Base-by-base conservation (phyloP, 2,329 filamentous ascomycete genomes). In the Pyrenophora teres region DNA sequence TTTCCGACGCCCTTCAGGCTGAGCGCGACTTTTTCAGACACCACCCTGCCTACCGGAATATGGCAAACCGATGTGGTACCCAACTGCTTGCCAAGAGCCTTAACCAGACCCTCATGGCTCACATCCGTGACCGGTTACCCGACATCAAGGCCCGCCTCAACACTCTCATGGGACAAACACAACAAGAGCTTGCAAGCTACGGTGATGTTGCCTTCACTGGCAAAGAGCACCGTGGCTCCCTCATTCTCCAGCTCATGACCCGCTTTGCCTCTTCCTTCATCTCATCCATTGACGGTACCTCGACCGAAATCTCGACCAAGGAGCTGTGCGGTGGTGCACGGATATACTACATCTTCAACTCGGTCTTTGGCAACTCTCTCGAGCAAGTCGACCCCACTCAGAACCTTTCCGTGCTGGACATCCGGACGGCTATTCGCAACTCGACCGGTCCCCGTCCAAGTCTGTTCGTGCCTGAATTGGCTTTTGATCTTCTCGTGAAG, bases 301-400 rank as follows among this genome's bases (percentile, higher is more conserved):
- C 93, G 4, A 96, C 92, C 12, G 93, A 99, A 71, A 99, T 99
- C 56, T 97, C 94, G 15, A 99, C 94, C 32, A 97, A 99, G 76
- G 94, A 97, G 76, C 85, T 97, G 9, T 96, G 92, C 67, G 92
- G 92, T 69, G 92, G 92, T 70, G 92, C 92, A 40, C 86, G 93
- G 53, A 97, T 97, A 69, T 97, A 97, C 78, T 97, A 97, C 77
- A 97, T 97, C 63, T 97, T 97, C 82, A 97, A 97, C 78, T 96
- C 92, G 4, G 93, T 97, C 37, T 99, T 97, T 74, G 94, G 94
- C 52, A 97, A 93, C 75, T 95, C 93, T 16, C 81, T 99, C 43
- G 94, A 99, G 73, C 89, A 92, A 18, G 96, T 99, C 63, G 93
- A 99, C 65, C 94, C 94, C 4, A 99, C 93, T 2, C 90, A 88